These are phyloP conservation scores for Solanum corneliomulleri DNA, from an alignment of 257 asterid genomes.

Conservation along the genomic window DNA sequence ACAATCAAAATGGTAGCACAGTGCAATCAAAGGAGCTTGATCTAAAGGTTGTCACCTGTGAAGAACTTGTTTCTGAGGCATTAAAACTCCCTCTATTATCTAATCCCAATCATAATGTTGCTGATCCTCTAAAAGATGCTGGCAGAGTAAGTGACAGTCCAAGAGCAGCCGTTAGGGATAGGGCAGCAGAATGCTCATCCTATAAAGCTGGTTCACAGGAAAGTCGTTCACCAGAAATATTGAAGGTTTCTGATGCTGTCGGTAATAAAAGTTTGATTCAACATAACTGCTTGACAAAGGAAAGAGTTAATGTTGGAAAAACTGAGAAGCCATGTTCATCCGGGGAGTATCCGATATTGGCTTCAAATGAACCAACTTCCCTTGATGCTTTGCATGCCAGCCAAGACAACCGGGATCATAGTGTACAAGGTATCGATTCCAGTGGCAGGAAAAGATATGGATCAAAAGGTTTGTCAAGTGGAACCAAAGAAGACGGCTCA, in stretches of 20 bases:
- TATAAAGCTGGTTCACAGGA: constrained; percentile 42
- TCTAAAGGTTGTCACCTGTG: constrained; percentile 36
- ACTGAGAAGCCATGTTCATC: constrained; percentile 28
- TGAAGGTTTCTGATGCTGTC: constrained; percentile 29
- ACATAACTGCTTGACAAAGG: constrained; percentile 24
- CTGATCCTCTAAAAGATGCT: constrained; percentile 25
- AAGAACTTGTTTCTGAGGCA: constrained; percentile 65
- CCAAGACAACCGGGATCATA: constrained; percentile 28
- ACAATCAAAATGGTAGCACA: constrained; percentile 9
- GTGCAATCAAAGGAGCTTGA: constrained; percentile 38
- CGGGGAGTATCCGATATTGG: constrained; percentile 22
- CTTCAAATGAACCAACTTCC: constrained; percentile 34
- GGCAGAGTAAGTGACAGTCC: constrained; percentile 2
- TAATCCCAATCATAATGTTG: constrained; percentile 17
- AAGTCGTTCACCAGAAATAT: constrained; percentile 29
- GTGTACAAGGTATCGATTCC: constrained; percentile 16
- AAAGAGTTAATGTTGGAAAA: constrained; percentile 18
- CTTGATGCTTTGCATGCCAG: constrained; percentile 32
- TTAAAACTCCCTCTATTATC: constrained; percentile 71
- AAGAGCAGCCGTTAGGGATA: constrained; percentile 13
- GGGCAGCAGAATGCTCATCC: constrained; percentile 14
- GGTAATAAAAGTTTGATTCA: constrained; percentile 24
- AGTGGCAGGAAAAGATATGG: constrained; percentile 51
- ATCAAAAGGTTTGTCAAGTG: constrained; percentile 30
- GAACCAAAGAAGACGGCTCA: constrained; percentile 45